These are phyloP conservation scores for Diphasiastrum complanatum DNA, from an alignment of 83 land plant genomes.

Conservation along the genomic window DNA sequence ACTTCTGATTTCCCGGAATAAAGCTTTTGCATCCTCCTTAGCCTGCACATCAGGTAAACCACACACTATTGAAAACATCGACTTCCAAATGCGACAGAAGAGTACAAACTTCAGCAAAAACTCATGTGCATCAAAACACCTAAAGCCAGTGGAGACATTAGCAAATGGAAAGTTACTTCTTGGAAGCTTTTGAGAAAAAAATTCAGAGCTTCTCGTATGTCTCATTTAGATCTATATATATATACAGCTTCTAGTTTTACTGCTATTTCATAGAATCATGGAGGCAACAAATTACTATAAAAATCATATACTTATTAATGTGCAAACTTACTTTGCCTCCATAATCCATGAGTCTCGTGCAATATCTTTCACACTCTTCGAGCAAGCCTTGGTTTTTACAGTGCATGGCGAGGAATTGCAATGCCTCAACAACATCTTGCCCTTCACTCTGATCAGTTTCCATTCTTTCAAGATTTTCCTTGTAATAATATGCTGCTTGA, in stretches of 20 bases:
- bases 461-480: slow-evolving; percentile 86
- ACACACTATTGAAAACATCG: background rate
- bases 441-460: slow-evolving; percentile 87
- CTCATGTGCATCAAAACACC: too few species aligned
- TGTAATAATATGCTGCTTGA: slow-evolving; percentile 82
- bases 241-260: too few species aligned
- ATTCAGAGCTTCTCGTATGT: too few species aligned
- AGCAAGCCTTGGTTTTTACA: slow-evolving; percentile 51
- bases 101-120: background rate
- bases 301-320: background rate
- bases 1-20: slow-evolving; percentile 54
- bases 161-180: too few species aligned
- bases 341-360: slow-evolving; percentile 76
- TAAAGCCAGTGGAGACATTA: too few species aligned
- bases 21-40: slow-evolving; percentile 73
- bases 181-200: too few species aligned
- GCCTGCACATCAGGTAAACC: slow-evolving; percentile 40
- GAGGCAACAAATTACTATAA: background rate
- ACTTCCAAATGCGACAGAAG: background rate
- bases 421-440: slow-evolving; percentile 77
- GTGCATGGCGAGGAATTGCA: slow-evolving; percentile 62
- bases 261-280: background rate
- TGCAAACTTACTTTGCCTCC: slow-evolving; percentile 71
- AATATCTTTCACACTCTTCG: slow-evolving; percentile 77
- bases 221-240: too few species aligned